Evolutionary conservation across 345 rosid genomes (phyloP), one percentile per base, ranked within the genome.

Genomic region (Cardamine chenopodiifolia): DNA sequence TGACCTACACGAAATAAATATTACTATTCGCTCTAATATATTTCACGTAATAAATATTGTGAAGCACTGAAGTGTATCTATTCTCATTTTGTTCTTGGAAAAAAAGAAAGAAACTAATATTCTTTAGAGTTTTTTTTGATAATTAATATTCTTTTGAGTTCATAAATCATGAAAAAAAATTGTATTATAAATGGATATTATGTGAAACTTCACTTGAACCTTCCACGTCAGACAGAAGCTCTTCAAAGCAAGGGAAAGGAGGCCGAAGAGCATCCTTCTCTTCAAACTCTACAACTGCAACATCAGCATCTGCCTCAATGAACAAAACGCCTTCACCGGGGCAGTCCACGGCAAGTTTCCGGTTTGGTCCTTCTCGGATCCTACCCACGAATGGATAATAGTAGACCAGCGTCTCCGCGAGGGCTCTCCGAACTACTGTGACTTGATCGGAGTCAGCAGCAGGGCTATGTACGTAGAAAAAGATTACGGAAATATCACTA

Each of bases 301-400:
- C 76, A 34, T 72, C 85, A 8, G 85, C 85, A 72, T 82, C 85
- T 7, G 73, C 85, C 44, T 79, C 85, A 4, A 73, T 65, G 39
- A 82, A 82, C 68, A 80, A 44, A 17, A 82, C 66, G 1, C 83
- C 85, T 74, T 80, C 78, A 1, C 78, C 81, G 10, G 79, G 77
- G 20, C 85, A 82, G 10, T 82, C 83, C 2, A 80, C 83, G 0
- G 31, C 18, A 0, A 82, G 79, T 62, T 82, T 82, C 7, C 79
- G 50, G 45, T 75, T 54, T 3, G 68, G 65, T 23, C 81, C 75
- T 77, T 82, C 81, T 13, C 79, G 73, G 9, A 82, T 63, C 64
- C 83, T 39, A 40, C 85, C 85, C 0, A 77, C 82, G 0, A 76
- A 68, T 0, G 85, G 85, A 15, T 79, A 82, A 60, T 57, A 75